Percentiles rank a stretch among this genome's conserved stretches.
Evolutionary conservation across 495 filamentous ascomycete genomes (phyloP).

Genomic region (Pyronema domesticum): DNA sequence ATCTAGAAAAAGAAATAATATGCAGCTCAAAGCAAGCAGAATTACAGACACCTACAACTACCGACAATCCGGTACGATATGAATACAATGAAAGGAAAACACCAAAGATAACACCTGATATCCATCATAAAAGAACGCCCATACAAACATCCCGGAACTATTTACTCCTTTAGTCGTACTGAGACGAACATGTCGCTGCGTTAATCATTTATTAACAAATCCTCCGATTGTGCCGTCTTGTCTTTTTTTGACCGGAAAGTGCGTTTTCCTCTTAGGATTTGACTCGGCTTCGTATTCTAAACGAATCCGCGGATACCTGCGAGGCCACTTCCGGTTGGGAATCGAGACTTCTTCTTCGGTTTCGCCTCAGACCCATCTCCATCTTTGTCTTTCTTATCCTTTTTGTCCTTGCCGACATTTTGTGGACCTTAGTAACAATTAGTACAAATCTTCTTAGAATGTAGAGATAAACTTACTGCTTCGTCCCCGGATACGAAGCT

Average conservation of each 20-base stretch:
- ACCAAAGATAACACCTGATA: too few species aligned
- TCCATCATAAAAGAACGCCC: too few species aligned
- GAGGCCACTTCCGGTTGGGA: constrained; percentile 27
- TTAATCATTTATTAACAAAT: too few species aligned
- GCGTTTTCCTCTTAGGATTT: not conserved
- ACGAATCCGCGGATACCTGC: constrained; percentile 38
- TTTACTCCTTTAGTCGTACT: too few species aligned
- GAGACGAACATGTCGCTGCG: too few species aligned
- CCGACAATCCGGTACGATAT: too few species aligned
- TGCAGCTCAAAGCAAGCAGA: too few species aligned
- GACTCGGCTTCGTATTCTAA: constrained; percentile 1
- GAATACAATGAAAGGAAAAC: too few species aligned
- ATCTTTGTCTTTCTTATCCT: constrained; percentile 35
- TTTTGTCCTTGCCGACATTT: constrained; percentile 32
- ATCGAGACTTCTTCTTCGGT: constrained; percentile 34
- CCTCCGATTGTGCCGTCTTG: not conserved
- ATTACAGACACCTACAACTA: too few species aligned
- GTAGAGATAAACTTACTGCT: constrained; percentile 20
- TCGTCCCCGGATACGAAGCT: constrained; percentile 29
- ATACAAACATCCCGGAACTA: too few species aligned
- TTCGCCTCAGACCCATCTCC: constrained; percentile 28
- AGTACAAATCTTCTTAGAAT: constrained; percentile 1
- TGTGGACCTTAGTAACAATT: constrained; percentile 34
- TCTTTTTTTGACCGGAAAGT: constrained; percentile 1
- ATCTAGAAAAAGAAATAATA: too few species aligned